Evolutionary conservation across 78 protist species (phyloP).

Genomic region (Monocercomonoides exilis): DNA sequence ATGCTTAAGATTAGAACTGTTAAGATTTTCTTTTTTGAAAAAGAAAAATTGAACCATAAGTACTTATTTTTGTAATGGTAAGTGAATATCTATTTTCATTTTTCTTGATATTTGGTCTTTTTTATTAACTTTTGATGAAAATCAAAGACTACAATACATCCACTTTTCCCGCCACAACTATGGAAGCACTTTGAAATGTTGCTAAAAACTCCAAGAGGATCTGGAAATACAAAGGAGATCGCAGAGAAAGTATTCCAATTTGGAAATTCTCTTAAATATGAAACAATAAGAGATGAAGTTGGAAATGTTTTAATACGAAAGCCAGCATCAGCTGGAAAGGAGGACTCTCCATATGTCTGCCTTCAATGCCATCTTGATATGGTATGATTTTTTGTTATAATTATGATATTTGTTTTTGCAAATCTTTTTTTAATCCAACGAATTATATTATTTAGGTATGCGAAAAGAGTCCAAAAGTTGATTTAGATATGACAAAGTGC

Average conservation of each 20-base stretch:
- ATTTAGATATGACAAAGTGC: neutral
- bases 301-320: constrained; percentile 20
- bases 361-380: constrained; percentile 18
- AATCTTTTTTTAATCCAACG: too few relatives aligned
- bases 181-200: constrained; percentile 1
- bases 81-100: too few relatives aligned
- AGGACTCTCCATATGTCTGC: neutral
- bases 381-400: constrained; percentile 8
- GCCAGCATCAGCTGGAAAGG: neutral
- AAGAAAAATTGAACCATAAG: too few relatives aligned
- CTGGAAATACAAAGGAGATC: neutral
- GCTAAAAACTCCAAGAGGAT: neutral
- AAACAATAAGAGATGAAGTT: neutral
- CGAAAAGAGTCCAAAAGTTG: neutral
- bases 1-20: too few relatives aligned
- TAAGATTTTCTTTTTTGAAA: too few relatives aligned
- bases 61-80: too few relatives aligned
- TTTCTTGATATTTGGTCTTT: too few relatives aligned
- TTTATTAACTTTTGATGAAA: too few relatives aligned
- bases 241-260: neutral
- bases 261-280: neutral
- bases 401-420: too few relatives aligned
- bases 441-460: too few relatives aligned
- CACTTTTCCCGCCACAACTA: neutral
- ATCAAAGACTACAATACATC: neutral